These are phyloP conservation scores for Lodderomyces jiufengensis DNA, from an alignment of 1,139 yeast genomes.

Conservation along the genomic window DNA sequence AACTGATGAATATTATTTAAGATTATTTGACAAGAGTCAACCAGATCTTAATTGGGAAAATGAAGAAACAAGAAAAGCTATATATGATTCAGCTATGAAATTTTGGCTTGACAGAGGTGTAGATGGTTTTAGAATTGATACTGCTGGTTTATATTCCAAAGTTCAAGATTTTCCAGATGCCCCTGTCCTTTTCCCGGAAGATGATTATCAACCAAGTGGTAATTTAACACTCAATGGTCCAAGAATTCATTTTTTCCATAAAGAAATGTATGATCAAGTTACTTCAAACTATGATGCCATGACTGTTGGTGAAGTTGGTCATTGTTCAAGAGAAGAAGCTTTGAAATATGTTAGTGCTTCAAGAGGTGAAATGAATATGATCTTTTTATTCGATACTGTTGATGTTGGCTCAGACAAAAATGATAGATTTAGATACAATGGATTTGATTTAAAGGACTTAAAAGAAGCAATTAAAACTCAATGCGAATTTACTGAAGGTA, in stretches of 20 bases:
- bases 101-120: constrained; percentile 57
- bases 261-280: constrained; percentile 46
- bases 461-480: constrained; percentile 37
- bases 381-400: constrained; percentile 48
- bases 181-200: constrained; percentile 40
- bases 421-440: constrained; percentile 32
- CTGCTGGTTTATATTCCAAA: constrained; percentile 52
- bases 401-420: constrained; percentile 37
- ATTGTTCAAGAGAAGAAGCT: constrained; percentile 38
- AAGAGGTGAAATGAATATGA: constrained; percentile 49
- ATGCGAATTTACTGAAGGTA: constrained; percentile 39
- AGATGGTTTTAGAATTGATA: constrained; percentile 58
- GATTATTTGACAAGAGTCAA: constrained; percentile 49
- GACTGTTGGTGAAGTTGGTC: constrained; percentile 58
- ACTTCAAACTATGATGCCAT: constrained; percentile 48
- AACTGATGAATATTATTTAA: constrained; percentile 52
- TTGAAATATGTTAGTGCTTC: constrained; percentile 48
- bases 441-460: constrained; percentile 38
- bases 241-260: constrained; percentile 53
- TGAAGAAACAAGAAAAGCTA: constrained; percentile 47
- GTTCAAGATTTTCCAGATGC: constrained; percentile 47
- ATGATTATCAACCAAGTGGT: constrained; percentile 38
- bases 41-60: constrained; percentile 64
- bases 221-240: constrained; percentile 43
- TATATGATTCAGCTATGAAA: constrained; percentile 45